These are phyloP conservation scores for Aurinia saxatilis DNA, from an alignment of 345 rosid species.

Conservation along the genomic window DNA sequence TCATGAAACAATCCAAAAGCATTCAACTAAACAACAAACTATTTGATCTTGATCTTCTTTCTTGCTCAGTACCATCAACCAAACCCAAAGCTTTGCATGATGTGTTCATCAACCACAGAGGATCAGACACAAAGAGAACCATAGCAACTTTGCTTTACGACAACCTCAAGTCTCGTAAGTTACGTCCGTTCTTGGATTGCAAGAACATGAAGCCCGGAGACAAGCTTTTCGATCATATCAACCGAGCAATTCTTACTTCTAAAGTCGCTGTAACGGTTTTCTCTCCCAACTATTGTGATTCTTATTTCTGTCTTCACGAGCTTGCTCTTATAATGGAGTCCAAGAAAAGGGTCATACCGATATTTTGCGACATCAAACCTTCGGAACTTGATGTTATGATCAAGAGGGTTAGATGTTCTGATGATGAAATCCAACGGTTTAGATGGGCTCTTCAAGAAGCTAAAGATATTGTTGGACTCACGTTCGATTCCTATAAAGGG, in stretches of 20 bases:
- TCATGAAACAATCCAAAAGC: constrained; percentile 24
- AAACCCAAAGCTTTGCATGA: constrained; percentile 31
- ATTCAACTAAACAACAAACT: constrained; percentile 9
- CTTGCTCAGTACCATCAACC: not conserved
- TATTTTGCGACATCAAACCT: constrained; percentile 69
- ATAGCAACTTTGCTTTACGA: constrained; percentile 56
- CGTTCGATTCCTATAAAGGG: constrained; percentile 63
- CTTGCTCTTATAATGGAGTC: constrained; percentile 65
- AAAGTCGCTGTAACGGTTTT: constrained; percentile 55
- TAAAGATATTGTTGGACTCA: constrained; percentile 52
- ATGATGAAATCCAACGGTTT: constrained; percentile 41
- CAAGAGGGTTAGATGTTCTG: constrained; percentile 22
- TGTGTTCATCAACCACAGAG: constrained; percentile 71
- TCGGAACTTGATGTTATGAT: constrained; percentile 46
- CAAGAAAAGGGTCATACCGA: constrained; percentile 57
- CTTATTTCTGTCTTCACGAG: constrained; percentile 63
- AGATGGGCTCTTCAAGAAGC: constrained; percentile 63
- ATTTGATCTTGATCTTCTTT: constrained; percentile 10
- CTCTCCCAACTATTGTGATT: constrained; percentile 56
- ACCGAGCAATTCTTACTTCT: constrained; percentile 41
- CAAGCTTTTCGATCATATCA: constrained; percentile 54
- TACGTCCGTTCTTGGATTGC: constrained; percentile 59
- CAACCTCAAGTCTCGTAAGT: constrained; percentile 30
- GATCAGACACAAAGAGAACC: constrained; percentile 58
- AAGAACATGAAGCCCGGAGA: constrained; percentile 80